Conservation (phyloP, 352 stramenopile genomes). For the Aphanomyces euteiches region DNA sequence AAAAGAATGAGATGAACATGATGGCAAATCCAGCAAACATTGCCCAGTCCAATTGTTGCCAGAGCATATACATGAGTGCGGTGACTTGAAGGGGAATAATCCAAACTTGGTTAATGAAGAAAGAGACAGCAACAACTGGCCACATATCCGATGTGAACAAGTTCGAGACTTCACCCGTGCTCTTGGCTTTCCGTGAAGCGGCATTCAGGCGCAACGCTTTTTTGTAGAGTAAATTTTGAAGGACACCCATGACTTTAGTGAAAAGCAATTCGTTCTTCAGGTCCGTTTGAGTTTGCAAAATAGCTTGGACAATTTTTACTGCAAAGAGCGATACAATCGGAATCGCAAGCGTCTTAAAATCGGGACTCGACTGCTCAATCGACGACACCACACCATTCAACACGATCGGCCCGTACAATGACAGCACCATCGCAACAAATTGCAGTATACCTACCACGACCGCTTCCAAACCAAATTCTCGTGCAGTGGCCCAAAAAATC, state of each 20-base stretch:
- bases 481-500: not conserved
- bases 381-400: slow-evolving; percentile 35
- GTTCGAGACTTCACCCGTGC: slow-evolving; percentile 39
- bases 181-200: not conserved
- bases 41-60: slow-evolving; percentile 33
- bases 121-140: slow-evolving; percentile 36
- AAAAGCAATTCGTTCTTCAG: slow-evolving; percentile 35
- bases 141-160: slow-evolving; percentile 42
- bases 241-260: slow-evolving; percentile 31
- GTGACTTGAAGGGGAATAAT: slow-evolving; percentile 43
- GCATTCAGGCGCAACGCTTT: slow-evolving; percentile 32
- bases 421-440: not conserved
- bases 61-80: slow-evolving; percentile 42
- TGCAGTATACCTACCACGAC: slow-evolving; percentile 1
- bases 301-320: slow-evolving; percentile 36
- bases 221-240: slow-evolving; percentile 38
- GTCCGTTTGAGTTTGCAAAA: slow-evolving; percentile 33
- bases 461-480: not conserved
- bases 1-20: slow-evolving; percentile 35
- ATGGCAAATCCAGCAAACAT: slow-evolving; percentile 44
- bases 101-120: slow-evolving; percentile 47
- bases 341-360: slow-evolving; percentile 31
- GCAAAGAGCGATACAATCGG: slow-evolving; percentile 42
- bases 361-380: slow-evolving; percentile 33
- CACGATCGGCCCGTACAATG: slow-evolving; percentile 15